These are phyloP conservation scores for Globisporangium paddicum DNA, from an alignment of 352 stramenopile genomes.

Conservation along the genomic window DNA sequence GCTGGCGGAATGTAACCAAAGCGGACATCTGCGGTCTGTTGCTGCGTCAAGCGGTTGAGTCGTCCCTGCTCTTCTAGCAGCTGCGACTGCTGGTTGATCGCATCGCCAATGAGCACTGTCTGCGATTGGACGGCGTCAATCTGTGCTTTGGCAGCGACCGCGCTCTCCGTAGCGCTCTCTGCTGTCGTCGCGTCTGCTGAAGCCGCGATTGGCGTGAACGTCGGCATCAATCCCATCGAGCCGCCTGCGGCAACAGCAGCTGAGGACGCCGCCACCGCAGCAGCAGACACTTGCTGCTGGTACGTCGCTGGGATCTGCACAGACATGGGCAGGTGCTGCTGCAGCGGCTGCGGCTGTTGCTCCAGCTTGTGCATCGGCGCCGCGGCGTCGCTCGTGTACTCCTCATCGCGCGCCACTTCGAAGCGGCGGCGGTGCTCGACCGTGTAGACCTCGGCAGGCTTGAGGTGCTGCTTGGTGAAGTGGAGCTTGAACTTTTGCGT, in stretches of 20 bases:
- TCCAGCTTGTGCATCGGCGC: constrained; percentile 5
- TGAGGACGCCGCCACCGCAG: not conserved
- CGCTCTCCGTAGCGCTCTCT: not conserved
- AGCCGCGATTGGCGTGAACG: constrained; percentile 1
- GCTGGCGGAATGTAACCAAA: constrained; percentile 1
- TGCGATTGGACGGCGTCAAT: not conserved
- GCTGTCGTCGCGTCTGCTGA: not conserved
- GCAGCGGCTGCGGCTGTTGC: constrained; percentile 3
- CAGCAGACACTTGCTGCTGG: not conserved
- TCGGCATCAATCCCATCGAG: not conserved
- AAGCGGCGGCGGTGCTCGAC: constrained; percentile 73
- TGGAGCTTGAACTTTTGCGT: constrained; percentile 88
- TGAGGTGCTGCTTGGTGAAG: constrained; percentile 73
- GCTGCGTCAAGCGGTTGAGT: not conserved
- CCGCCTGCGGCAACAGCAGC: not conserved
- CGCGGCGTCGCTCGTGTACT: constrained; percentile 18
- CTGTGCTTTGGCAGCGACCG: not conserved
- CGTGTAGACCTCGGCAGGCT: constrained; percentile 71
- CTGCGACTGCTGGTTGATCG: not conserved
- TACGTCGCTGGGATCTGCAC: constrained; percentile 7
- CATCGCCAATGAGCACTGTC: not conserved
- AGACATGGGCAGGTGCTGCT: not conserved
- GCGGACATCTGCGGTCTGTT: not conserved
- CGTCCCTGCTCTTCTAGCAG: not conserved
- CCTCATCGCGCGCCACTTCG: constrained; percentile 68